Percentiles rank a stretch among this genome's conserved stretches.
phyloP scores from a whole-genome alignment of 768 basidiomycete species.

The Macrolepiota albuminosa region DNA sequence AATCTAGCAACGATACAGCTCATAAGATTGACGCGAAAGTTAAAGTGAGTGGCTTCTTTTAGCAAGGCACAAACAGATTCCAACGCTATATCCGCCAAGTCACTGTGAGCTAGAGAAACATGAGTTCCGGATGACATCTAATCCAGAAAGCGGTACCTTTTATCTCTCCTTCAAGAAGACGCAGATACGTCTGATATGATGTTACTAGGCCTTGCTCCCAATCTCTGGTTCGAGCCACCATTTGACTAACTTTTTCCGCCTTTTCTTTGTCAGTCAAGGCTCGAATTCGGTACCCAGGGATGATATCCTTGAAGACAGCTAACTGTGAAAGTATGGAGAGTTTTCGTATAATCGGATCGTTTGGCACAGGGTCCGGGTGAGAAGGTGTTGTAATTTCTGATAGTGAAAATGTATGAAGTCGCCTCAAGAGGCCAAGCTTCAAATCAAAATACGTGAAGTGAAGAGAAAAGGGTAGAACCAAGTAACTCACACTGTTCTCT shows the following conservation, averaged over 20 bases:
- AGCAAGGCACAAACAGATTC: constrained; percentile 87
- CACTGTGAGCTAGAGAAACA: constrained; percentile 48
- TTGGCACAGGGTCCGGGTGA: constrained; percentile 64
- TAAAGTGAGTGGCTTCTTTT: constrained; percentile 88
- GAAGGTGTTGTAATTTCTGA: constrained; percentile 65
- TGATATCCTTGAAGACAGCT: constrained; percentile 92
- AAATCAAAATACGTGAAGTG: constrained; percentile 1
- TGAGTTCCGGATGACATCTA: constrained; percentile 1
- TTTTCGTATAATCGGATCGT: constrained; percentile 81
- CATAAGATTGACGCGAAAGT: constrained; percentile 92
- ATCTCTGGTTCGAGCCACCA: constrained; percentile 84
- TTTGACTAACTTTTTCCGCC: constrained; percentile 89
- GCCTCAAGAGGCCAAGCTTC: constrained; percentile 83
- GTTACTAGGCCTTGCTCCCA: constrained; percentile 92
- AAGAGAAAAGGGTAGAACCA: not conserved
- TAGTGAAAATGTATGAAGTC: constrained; percentile 86
- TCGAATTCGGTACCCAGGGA: constrained; percentile 95
- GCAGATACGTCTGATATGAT: constrained; percentile 87
- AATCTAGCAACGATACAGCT: constrained; percentile 77
- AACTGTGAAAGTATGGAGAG: constrained; percentile 87
- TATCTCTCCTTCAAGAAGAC: constrained; percentile 77
- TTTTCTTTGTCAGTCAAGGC: constrained; percentile 87
- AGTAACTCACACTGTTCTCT: constrained; percentile 77
- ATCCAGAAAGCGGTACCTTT: constrained; percentile 53
- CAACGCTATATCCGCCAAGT: constrained; percentile 64